A percentile compares a stretch with the other conserved stretches of the same genome.
Evolutionary conservation across 176 grass and related monocot genomes (phyloP).

Genomic region (Oryza glumipatula): DNA sequence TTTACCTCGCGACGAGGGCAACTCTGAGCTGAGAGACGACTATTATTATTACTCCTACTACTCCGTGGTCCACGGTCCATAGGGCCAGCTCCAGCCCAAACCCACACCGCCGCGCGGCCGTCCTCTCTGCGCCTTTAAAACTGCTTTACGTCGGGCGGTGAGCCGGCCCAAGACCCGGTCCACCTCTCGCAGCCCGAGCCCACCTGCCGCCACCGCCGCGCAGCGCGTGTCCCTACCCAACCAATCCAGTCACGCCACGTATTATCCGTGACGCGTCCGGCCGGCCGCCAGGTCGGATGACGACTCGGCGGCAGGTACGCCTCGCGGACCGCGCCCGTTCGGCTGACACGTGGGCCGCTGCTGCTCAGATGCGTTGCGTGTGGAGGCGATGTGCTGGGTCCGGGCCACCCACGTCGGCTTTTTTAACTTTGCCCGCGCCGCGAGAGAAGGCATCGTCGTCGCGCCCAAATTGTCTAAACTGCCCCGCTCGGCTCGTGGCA

Average conservation of each 20-base stretch:
- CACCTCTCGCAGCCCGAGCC: neutral
- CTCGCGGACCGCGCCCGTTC: neutral
- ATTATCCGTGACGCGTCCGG: slow-evolving; percentile 32
- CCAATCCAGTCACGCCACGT: slow-evolving; percentile 19
- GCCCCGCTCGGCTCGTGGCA: neutral
- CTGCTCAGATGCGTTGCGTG: neutral
- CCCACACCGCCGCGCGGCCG: neutral
- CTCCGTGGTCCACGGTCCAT: neutral
- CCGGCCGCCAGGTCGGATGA: slow-evolving; percentile 47
- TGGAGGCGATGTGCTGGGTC: neutral
- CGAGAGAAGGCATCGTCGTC: neutral
- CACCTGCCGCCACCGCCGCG: neutral
- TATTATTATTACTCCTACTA: neutral
- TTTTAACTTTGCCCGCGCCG: neutral
- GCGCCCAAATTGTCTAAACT: neutral
- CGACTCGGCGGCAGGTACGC: neutral
- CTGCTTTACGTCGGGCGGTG: slow-evolving; percentile 4
- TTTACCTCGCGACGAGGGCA: neutral
- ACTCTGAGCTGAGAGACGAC: neutral
- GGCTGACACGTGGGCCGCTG: neutral
- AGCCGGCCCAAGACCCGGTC: slow-evolving; percentile 6
- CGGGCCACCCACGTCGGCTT: neutral
- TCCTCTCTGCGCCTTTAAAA: neutral
- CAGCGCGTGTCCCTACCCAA: neutral
- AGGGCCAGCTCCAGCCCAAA: neutral